These are phyloP conservation scores for Chlorella sp. DNA, from an alignment of 139 green algal species.

Conservation along the genomic window DNA sequence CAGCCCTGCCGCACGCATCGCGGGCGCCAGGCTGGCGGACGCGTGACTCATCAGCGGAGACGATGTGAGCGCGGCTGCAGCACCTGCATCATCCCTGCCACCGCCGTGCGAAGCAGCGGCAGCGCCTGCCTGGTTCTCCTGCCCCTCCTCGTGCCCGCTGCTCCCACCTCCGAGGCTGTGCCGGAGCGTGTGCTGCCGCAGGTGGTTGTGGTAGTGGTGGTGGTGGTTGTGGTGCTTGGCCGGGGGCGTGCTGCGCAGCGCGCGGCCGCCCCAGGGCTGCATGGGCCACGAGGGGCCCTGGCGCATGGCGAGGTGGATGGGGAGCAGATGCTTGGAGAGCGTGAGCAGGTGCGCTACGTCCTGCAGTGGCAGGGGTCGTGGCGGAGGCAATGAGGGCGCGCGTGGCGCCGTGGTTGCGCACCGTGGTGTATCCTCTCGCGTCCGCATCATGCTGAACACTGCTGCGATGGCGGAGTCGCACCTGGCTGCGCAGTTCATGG, in stretches of 20 bases:
- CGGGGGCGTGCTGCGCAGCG: not conserved
- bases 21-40: too few relatives aligned
- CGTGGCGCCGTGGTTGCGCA: not conserved
- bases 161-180: not conserved
- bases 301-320: not conserved
- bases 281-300: not conserved
- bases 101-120: too few relatives aligned
- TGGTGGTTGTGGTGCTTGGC: not conserved
- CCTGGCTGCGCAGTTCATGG: not conserved
- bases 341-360: not conserved
- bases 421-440: not conserved
- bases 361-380: not conserved
- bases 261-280: not conserved
- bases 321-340: not conserved
- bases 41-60: too few relatives aligned
- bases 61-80: too few relatives aligned
- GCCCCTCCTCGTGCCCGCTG: too few relatives aligned
- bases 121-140: too few relatives aligned
- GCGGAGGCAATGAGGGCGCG: not conserved
- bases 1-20: too few relatives aligned
- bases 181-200: not conserved
- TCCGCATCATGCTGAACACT: not conserved
- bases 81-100: too few relatives aligned
- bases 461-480: not conserved
- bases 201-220: not conserved